Evolutionary conservation across 2,329 filamentous ascomycete species (phyloP).

Genomic region (Rutstroemia sp.): DNA sequence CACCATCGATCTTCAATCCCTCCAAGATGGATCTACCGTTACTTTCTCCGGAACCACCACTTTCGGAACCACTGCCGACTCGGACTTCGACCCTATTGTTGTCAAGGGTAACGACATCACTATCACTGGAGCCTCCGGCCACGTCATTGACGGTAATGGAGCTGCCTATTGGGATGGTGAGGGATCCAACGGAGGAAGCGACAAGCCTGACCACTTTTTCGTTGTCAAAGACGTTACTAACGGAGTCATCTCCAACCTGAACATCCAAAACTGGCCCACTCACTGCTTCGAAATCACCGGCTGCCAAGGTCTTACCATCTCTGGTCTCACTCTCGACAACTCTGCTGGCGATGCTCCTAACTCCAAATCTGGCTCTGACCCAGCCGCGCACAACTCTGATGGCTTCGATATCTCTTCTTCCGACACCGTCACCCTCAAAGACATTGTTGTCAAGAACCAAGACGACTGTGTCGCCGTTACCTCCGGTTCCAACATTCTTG

Average conservation of each 20-base stretch:
- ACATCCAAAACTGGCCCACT: conserved; percentile 47
- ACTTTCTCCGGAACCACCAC: conserved; percentile 58
- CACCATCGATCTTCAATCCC: conserved; percentile 34
- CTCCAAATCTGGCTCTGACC: background rate
- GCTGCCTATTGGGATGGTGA: conserved; percentile 48
- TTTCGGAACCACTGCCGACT: conserved; percentile 59
- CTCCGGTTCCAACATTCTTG: conserved; percentile 36
- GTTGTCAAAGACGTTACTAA: conserved; percentile 41
- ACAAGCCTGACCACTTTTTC: conserved; percentile 58
- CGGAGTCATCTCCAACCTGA: conserved; percentile 42
- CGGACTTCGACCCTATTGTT: conserved; percentile 49
- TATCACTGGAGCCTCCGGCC: conserved; percentile 19
- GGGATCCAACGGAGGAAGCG: conserved; percentile 50
- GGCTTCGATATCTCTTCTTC: conserved; percentile 43
- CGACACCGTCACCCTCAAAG: conserved; percentile 40
- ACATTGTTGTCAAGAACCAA: conserved; percentile 47
- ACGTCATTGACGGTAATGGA: conserved; percentile 43
- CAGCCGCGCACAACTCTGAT: conserved; percentile 44
- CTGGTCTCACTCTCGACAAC: conserved; percentile 49
- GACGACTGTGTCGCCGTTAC: conserved; percentile 54
- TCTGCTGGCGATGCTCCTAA: conserved; percentile 39
- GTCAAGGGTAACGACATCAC: conserved; percentile 20
- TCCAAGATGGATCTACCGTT: conserved; percentile 37
- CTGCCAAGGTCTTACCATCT: conserved; percentile 37
- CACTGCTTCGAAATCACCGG: conserved; percentile 42